Percentiles rank a stretch among this genome's conserved stretches.
Evolutionary conservation across 345 rosid genomes (phyloP).

Genomic region (Reutealis trisperma): DNA sequence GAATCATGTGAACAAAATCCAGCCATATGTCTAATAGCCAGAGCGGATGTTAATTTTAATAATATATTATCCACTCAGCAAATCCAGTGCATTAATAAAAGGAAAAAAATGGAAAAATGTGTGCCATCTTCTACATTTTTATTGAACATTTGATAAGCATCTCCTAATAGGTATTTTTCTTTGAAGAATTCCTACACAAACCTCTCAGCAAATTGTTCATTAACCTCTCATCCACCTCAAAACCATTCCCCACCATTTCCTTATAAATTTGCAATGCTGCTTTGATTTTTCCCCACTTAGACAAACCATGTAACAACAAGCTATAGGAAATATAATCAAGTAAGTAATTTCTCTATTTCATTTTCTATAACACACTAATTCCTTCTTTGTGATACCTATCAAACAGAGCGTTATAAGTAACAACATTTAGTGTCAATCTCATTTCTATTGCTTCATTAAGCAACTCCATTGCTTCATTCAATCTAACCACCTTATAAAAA

Average conservation of each 20-base stretch:
- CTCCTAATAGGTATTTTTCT: slow-evolving; percentile 36
- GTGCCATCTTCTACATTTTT: slow-evolving; percentile 37
- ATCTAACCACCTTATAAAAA: slow-evolving; percentile 68
- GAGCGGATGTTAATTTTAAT: too few relatives aligned
- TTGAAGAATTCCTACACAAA: slow-evolving; percentile 40
- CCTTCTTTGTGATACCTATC: slow-evolving; percentile 59
- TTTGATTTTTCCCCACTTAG: slow-evolving; percentile 48
- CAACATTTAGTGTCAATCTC: slow-evolving; percentile 48
- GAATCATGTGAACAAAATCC: too few relatives aligned
- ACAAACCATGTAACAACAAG: slow-evolving; percentile 51
- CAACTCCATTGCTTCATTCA: slow-evolving; percentile 62
- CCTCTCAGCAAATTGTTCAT: slow-evolving; percentile 45
- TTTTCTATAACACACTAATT: slow-evolving; percentile 44
- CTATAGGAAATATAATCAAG: slow-evolving; percentile 55
- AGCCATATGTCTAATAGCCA: too few relatives aligned
- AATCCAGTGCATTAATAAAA: too few relatives aligned
- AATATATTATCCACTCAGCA: too few relatives aligned
- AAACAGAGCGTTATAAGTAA: slow-evolving; percentile 60
- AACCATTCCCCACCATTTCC: slow-evolving; percentile 49
- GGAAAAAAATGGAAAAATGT: too few relatives aligned
- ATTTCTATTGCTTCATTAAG: slow-evolving; percentile 48
- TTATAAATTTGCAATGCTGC: slow-evolving; percentile 39
- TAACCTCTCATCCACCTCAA: slow-evolving; percentile 43
- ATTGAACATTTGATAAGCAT: slow-evolving; percentile 46
- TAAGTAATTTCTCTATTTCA: slow-evolving; percentile 47